phyloP scores from a whole-genome alignment of 768 basidiomycete species.

The Polyporus arcularius region DNA sequence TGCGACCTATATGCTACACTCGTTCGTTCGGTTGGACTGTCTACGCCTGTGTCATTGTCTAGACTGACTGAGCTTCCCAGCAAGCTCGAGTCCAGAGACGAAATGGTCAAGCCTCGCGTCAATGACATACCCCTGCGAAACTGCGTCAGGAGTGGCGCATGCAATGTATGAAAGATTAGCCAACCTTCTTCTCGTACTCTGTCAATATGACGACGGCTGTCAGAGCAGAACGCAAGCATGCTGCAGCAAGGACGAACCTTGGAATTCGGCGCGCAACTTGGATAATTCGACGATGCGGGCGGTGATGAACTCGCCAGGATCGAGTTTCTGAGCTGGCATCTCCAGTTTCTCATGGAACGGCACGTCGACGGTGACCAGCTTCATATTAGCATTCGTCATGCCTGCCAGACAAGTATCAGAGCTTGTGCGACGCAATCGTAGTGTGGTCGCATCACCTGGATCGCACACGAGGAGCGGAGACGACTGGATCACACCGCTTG shows the following conservation, averaged over 20 bases:
- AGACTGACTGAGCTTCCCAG: conserved; percentile 36
- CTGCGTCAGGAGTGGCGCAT: neutral
- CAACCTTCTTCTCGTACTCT: conserved; percentile 67
- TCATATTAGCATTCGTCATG: conserved; percentile 95
- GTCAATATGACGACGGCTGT: conserved; percentile 4
- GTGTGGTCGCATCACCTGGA: conserved; percentile 52
- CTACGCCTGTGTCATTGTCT: neutral
- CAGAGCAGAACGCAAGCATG: neutral
- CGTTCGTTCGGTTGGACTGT: neutral
- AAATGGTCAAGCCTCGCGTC: conserved; percentile 82
- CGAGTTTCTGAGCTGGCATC: conserved; percentile 72
- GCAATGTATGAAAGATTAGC: neutral
- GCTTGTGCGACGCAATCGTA: neutral
- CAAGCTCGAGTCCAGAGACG: conserved; percentile 67
- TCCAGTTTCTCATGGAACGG: conserved; percentile 66
- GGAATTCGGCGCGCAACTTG: conserved; percentile 61
- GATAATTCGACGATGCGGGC: conserved; percentile 68
- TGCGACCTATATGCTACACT: neutral
- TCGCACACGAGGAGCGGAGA: conserved; percentile 66
- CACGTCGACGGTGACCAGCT: conserved; percentile 75
- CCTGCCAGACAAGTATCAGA: conserved; percentile 44
- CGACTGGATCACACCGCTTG: conserved; percentile 59
- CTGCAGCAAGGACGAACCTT: conserved; percentile 49
- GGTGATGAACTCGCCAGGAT: conserved; percentile 84
- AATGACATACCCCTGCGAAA: conserved; percentile 48